Conservation (phyloP, 176 grass and related monocot species). For the Aegilops sharonensis region DNA sequence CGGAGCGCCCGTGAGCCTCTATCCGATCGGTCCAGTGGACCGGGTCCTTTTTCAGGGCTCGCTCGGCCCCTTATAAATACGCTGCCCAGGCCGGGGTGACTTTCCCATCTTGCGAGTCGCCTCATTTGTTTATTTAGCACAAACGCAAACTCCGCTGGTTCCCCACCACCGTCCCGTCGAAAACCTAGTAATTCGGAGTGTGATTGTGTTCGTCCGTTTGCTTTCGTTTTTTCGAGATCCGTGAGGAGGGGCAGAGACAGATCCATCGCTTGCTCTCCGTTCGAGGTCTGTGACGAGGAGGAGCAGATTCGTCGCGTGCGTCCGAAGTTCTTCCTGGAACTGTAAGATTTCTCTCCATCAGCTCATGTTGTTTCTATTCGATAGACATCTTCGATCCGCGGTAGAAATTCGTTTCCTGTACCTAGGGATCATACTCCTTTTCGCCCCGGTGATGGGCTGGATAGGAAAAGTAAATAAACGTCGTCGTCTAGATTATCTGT, state of each 20-base stretch:
- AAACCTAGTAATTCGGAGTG: neutral
- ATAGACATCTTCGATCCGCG: neutral
- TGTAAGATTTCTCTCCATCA: slow-evolving; percentile 24
- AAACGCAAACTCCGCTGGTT: neutral
- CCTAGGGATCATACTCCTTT: neutral
- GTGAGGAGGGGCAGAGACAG: neutral
- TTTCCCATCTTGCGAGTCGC: neutral
- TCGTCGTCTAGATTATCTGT: neutral
- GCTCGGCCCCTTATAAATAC: slow-evolving; percentile 24
- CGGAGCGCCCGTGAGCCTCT: neutral
- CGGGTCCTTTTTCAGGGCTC: neutral
- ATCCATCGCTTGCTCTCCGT: neutral
- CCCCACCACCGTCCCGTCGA: neutral
- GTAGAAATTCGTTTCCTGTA: neutral
- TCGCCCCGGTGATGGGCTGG: neutral
- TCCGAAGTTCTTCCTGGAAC: neutral
- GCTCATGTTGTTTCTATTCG: neutral
- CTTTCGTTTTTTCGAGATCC: neutral
- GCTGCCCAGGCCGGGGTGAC: neutral
- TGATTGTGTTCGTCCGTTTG: neutral
- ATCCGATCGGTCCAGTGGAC: slow-evolving; percentile 21
- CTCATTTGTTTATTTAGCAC: neutral
- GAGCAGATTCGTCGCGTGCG: neutral
- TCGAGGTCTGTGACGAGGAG: neutral
- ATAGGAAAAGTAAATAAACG: no score